These are phyloP conservation scores for Dactylella cylindrospora DNA, from an alignment of 2,329 filamentous ascomycete species.

Conservation along the genomic window DNA sequence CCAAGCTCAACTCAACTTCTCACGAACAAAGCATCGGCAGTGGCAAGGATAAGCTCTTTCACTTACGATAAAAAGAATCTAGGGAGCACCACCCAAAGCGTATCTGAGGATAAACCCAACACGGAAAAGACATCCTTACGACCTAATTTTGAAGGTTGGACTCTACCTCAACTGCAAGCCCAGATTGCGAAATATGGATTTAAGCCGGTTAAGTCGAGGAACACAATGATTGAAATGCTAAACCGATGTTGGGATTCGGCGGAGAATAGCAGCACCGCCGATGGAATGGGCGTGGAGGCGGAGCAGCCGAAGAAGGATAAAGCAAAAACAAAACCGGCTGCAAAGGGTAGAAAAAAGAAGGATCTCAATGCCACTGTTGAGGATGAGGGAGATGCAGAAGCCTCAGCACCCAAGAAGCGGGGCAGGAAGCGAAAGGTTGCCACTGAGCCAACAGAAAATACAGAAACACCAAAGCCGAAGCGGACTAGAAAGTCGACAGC, in stretches of 20 bases:
- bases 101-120: no score
- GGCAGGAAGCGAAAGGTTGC: constrained; percentile 24
- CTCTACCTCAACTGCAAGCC: constrained; percentile 23
- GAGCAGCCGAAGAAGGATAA: background rate
- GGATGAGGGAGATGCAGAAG: background rate
- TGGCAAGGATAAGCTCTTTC: no score
- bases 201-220: constrained; percentile 39
- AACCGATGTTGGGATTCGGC: constrained; percentile 37
- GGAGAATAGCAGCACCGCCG: constrained; percentile 8
- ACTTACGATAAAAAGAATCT: no score
- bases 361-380: background rate
- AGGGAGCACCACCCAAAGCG: no score
- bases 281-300: background rate
- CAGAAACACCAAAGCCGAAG: constrained; percentile 13
- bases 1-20: no score
- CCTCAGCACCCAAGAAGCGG: constrained; percentile 18
- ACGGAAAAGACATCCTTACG: constrained; percentile 3
- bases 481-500: constrained; percentile 14
- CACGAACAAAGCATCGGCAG: no score
- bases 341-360: constrained; percentile 15
- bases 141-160: constrained; percentile 39
- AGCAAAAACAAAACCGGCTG: background rate
- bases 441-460: background rate
- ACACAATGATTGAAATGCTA: constrained; percentile 37
- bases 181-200: constrained; percentile 37